These are phyloP conservation scores for Colletotrichum nymphaeae DNA, from an alignment of 2,329 filamentous ascomycete species.

Conservation along the genomic window DNA sequence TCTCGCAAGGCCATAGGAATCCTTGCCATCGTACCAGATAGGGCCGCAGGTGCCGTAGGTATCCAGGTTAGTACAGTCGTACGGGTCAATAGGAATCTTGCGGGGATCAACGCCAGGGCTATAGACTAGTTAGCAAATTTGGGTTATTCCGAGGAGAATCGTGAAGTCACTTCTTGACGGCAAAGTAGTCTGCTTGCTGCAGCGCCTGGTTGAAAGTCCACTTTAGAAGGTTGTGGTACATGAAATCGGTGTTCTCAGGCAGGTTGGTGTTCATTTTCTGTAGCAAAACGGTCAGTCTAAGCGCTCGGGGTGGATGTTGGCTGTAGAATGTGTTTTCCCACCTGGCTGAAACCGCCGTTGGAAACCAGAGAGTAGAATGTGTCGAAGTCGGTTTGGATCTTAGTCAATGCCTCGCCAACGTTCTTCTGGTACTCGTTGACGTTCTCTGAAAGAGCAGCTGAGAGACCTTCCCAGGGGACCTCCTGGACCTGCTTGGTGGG, in stretches of 20 bases:
- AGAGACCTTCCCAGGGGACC: constrained; percentile 13
- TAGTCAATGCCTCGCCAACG: constrained; percentile 1
- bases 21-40: constrained; percentile 24
- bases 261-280: constrained; percentile 3
- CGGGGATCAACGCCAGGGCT: constrained; percentile 16
- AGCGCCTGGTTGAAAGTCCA: constrained; percentile 12
- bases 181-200: constrained; percentile 3
- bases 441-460: neutral
- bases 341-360: constrained; percentile 1
- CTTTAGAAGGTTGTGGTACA: constrained; percentile 17
- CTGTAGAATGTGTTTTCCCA: neutral
- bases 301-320: too few relatives aligned
- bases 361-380: neutral
- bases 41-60: constrained; percentile 8
- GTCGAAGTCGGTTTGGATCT: constrained; percentile 18
- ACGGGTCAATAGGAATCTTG: constrained; percentile 7
- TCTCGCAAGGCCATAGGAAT: constrained; percentile 17
- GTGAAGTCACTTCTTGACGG: constrained; percentile 12
- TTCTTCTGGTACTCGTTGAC: constrained; percentile 21
- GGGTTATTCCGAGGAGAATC: accelerated
- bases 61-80: constrained; percentile 7
- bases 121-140: neutral
- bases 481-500: neutral
- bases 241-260: constrained; percentile 12
- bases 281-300: neutral